A percentile compares a stretch with the other conserved stretches of the same genome.
Evolutionary conservation across 129 eudicot species (phyloP).

Genomic region (Logfia minima): DNA sequence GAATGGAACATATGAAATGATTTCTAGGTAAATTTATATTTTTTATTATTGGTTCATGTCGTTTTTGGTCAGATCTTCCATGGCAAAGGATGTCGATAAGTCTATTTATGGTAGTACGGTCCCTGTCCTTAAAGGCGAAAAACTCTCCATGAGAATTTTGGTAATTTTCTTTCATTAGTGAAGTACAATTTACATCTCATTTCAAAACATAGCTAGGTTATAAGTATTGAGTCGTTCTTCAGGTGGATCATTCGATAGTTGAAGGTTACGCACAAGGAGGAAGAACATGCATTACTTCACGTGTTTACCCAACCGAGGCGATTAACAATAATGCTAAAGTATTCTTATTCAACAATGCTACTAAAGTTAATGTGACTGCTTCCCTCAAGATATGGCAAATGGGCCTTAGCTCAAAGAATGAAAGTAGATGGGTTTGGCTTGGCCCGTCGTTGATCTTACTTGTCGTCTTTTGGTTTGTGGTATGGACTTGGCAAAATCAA

Average conservation of each 20-base stretch:
- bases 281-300: constrained; percentile 59
- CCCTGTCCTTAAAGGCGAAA: constrained; percentile 71
- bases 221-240: background rate
- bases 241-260: constrained; percentile 83
- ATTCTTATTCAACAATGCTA: constrained; percentile 73
- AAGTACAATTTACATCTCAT: background rate
- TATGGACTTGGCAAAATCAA: constrained; percentile 43
- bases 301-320: constrained; percentile 67
- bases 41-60: background rate
- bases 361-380: constrained; percentile 47
- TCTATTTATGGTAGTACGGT: constrained; percentile 70
- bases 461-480: constrained; percentile 34
- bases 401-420: constrained; percentile 30
- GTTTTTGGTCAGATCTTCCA: constrained; percentile 56
- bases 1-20: background rate
- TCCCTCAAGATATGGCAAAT: constrained; percentile 71
- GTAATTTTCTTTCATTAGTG: constrained; percentile 26
- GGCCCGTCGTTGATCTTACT: constrained; percentile 36
- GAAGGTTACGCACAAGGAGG: constrained; percentile 91
- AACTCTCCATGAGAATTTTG: constrained; percentile 64
- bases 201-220: background rate
- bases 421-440: constrained; percentile 39
- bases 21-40: background rate
- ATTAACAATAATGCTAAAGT: constrained; percentile 45
- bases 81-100: constrained; percentile 62